phyloP scores from a whole-genome alignment of 805 yeast genomes.

The Metschnikowia santaceciliae region DNA sequence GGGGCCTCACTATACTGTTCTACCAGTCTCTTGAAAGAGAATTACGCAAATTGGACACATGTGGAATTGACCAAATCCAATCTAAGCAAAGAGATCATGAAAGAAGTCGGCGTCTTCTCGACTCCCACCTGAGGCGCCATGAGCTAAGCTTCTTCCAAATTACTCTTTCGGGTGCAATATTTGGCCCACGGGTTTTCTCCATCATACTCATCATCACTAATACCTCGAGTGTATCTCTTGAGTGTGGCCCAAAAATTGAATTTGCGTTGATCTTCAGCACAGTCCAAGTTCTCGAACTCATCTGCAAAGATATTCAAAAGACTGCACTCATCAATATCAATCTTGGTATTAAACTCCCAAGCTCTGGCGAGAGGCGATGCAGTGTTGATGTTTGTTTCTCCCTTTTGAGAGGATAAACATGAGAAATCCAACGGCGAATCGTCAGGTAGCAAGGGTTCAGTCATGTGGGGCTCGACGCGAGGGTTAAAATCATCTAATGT shows the following conservation, averaged over 20 bases:
- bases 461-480: constrained; percentile 16
- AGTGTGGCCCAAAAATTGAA: constrained; percentile 9
- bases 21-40: constrained; percentile 13
- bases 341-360: constrained; percentile 9
- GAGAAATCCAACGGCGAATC: constrained; percentile 14
- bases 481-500: constrained; percentile 10
- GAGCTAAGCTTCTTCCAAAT: neutral
- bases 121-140: neutral
- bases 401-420: constrained; percentile 6
- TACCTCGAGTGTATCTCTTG: constrained; percentile 10
- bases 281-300: constrained; percentile 14
- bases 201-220: constrained; percentile 15
- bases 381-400: constrained; percentile 9
- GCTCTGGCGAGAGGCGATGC: constrained; percentile 17
- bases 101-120: neutral
- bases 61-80: constrained; percentile 9
- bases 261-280: neutral
- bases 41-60: constrained; percentile 13
- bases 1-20: constrained; percentile 20
- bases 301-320: constrained; percentile 15
- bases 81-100: constrained; percentile 1
- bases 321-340: constrained; percentile 12
- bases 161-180: constrained; percentile 4
- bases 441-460: constrained; percentile 14
- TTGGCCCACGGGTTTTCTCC: constrained; percentile 18